Conservation (phyloP, 495 filamentous ascomycete species). For the Barbatosphaeria neglecta region DNA sequence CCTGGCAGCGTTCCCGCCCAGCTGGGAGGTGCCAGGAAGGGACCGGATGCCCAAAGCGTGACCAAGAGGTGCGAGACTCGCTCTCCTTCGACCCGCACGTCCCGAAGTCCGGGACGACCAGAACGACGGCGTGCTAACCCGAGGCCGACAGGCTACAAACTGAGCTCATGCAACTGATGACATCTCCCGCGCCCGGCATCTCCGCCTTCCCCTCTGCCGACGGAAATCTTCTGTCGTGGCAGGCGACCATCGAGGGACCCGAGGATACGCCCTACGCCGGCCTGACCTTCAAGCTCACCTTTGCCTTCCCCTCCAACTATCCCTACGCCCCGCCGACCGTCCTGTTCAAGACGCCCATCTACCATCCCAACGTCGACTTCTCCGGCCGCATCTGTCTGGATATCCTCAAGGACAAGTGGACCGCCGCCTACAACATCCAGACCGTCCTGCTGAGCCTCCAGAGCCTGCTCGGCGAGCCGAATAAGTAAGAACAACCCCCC, state of each 20-base stretch:
- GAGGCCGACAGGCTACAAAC: constrained; percentile 82
- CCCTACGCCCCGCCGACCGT: constrained; percentile 89
- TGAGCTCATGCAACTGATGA: constrained; percentile 97
- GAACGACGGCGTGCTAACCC: not conserved
- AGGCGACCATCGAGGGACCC: constrained; percentile 85
- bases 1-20: constrained; percentile 48
- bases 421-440: constrained; percentile 83
- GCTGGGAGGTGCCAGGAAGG: constrained; percentile 43
- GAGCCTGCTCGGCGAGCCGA: constrained; percentile 90
- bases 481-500: no score
- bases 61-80: no score
- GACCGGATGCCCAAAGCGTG: constrained; percentile 57
- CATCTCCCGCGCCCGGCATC: constrained; percentile 80
- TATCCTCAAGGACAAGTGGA: constrained; percentile 98
- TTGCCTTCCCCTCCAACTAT: constrained; percentile 85
- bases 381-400: constrained; percentile 89
- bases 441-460: constrained; percentile 88
- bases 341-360: constrained; percentile 86
- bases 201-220: constrained; percentile 89
- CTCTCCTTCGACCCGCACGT: no score
- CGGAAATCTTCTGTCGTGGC: constrained; percentile 85
- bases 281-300: constrained; percentile 85
- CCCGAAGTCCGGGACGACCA: no score
- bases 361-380: constrained; percentile 90
- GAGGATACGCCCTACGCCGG: constrained; percentile 82